Base-by-base conservation (phyloP, 805 yeast species). In the Tetrapisispora iriomotensis region DNA sequence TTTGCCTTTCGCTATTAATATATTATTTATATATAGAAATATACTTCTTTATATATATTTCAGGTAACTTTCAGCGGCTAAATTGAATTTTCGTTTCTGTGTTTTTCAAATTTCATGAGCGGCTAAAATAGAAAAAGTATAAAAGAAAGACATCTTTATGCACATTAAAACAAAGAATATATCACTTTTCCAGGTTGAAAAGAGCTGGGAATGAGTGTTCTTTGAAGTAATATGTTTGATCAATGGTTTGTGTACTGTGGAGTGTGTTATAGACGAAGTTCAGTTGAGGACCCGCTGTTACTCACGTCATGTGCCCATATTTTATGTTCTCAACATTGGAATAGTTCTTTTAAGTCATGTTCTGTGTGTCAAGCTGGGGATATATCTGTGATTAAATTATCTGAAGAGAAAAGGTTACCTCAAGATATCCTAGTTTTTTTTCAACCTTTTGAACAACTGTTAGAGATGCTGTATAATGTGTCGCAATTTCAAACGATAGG, bases 271-370 rank as follows among this genome's bases (percentile, higher is more conserved):
- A 46, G 45, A 29, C 37, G 44, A 33, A 38, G 50, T 27, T 30
- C 49, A 9, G 24, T 33, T 15, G 51, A 41, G 3, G 50, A 46
- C n/a, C 53, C 52, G 1, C 49, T 64, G 18, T 47, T 47, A 30
- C 40, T 65, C 34, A 63, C 66, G 1, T 62, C 67, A 3, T 65
- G 69, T 49, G 68, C 67, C 3, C 68, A 64, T 44, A 50, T 58
- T 1, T 43, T 65, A 17, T 65, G 69, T 34, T 47, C 51, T 3
- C 51, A 53, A 12, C 67, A 65, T 45, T 34, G 49, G 29, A 31
- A 32, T 21, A 12, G 31, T 2, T 26, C 29, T 2, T 29, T 26
- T 6, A 42, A 37, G n/a, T 19, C 28, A 2, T 53, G 60, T 28
- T 45, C 54, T 5, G 29, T 49, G 20, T 55, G 60, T 30, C 27